phyloP scores from a whole-genome alignment of 1,284 basidiomycete genomes.

The Cerioporus squamosus region DNA sequence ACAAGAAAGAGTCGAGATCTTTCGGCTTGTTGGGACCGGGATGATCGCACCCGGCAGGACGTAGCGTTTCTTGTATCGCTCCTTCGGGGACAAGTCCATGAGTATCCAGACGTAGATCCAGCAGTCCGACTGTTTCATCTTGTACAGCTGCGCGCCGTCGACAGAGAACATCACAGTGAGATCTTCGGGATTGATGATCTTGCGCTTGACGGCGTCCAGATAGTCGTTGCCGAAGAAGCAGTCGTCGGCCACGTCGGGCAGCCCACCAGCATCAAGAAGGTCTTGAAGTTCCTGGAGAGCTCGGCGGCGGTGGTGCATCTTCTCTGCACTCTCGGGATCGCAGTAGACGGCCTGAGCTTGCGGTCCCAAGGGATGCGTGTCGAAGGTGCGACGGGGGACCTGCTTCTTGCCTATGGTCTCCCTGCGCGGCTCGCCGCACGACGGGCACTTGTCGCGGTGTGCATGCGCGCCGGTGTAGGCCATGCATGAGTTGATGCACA shows the following conservation, averaged over 20 bases:
- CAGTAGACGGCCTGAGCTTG: slow-evolving; percentile 25
- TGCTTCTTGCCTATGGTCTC: slow-evolving; percentile 1
- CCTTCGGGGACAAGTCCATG: slow-evolving; percentile 19
- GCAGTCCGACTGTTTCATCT: slow-evolving; percentile 26
- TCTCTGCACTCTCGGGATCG: no score
- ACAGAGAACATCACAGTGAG: slow-evolving; percentile 28
- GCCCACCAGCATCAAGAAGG: slow-evolving; percentile 13
- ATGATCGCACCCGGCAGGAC: slow-evolving; percentile 29
- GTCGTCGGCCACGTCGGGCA: slow-evolving; percentile 5
- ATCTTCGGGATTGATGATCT: slow-evolving; percentile 20
- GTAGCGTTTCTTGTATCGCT: slow-evolving; percentile 27
- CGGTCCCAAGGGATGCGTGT: slow-evolving; percentile 27
- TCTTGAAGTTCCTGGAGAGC: slow-evolving; percentile 7
- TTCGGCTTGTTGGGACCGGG: slow-evolving; percentile 31
- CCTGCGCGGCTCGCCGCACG: no score
- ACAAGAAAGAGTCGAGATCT: slow-evolving; percentile 27
- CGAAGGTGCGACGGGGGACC: slow-evolving; percentile 10
- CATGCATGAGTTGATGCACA: no score
- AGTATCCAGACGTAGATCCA: slow-evolving; percentile 34
- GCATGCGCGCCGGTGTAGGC: no score
- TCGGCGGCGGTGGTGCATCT: no score
- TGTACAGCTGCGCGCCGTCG: slow-evolving; percentile 35
- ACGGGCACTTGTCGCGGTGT: no score
- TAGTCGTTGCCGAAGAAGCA: slow-evolving; percentile 21
- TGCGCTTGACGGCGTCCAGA: slow-evolving; percentile 13